Evolutionary conservation across 2,329 filamentous ascomycete species (phyloP), one percentile per base, ranked within the genome.

Genomic region (Tolypocladium capitatum): DNA sequence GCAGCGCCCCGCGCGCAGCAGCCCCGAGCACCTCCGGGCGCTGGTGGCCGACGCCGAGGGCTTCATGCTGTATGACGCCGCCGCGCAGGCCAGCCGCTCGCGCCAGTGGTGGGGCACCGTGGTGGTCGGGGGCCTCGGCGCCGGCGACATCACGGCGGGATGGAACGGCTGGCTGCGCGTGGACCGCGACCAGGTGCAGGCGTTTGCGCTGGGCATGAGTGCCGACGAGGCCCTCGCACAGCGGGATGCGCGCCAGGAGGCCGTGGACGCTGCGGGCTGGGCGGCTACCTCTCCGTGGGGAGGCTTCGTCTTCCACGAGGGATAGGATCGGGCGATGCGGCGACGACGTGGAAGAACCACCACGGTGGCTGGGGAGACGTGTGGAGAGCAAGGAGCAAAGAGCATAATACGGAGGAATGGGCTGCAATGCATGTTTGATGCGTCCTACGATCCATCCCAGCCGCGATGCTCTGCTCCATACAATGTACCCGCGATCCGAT

Each of bases 41-140:
- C 56, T 70, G 5, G 56, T 76, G 7, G 57, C 63, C 2, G 63
- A 65, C 0, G 68, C 70, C 4, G 66, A 71, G 45, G 55, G 63
- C 38, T 71, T 69, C 56, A 74, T 79, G 65, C 60, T 79, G 5
- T 80, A 80, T 58, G 66, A 68, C 3, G 49, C 57, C 7, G 47
- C 46, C 10, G 51, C 66, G 31, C 66, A 68, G 50, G 57, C 55
- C 34, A 77, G 72, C 51, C 63, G 65, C 5, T 60, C 55, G 27
- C 68, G 76, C 4, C 67, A 70, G 50, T 78, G 72, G 70, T 80
- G 77, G 76, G 76, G 77, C n/a, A 76, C 73, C 2, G 54, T 80
- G 27, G 69, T 80, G 5, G 54, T 79, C 35, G 34, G 34, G 13
- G 38, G 45, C 11, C 38, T 53, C 59, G 28, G 60, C 60, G 60